These are phyloP conservation scores for Licmophora abbreviata DNA, from an alignment of 108 stramenopile species.

Conservation along the genomic window DNA sequence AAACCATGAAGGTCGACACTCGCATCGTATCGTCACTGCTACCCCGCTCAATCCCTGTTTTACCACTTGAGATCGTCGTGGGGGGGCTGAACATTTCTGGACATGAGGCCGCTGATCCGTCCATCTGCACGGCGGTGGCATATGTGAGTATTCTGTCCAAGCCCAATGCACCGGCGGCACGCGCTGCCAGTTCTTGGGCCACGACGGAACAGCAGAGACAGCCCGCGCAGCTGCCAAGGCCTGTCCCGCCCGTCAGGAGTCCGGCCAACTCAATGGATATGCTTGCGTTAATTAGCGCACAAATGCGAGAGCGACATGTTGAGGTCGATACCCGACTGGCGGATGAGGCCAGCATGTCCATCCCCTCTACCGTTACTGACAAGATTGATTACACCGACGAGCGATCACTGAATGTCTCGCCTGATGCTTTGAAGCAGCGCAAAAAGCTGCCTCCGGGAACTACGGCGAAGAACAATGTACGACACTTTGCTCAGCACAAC, in stretches of 20 bases:
- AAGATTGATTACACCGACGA: too few species aligned
- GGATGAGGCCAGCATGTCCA: neutral
- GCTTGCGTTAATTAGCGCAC: slow-evolving; percentile 36
- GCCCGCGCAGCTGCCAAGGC: neutral
- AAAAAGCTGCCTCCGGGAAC: slow-evolving; percentile 37
- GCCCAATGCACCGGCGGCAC: neutral
- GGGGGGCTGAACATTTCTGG: slow-evolving; percentile 24
- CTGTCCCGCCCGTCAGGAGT: neutral
- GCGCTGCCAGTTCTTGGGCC: neutral
- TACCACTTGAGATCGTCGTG: slow-evolving; percentile 17
- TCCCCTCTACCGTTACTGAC: too few species aligned
- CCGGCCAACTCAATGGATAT: slow-evolving; percentile 31
- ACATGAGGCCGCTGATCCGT: neutral
- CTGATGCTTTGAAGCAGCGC: neutral
- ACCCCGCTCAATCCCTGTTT: slow-evolving; percentile 12
- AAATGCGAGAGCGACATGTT: slow-evolving; percentile 12
- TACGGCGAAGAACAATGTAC: slow-evolving; percentile 32
- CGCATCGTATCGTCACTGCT: slow-evolving; percentile 9
- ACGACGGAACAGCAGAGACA: neutral
- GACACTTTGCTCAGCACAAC: slow-evolving; percentile 29
- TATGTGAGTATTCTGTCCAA: slow-evolving; percentile 5
- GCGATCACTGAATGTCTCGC: neutral
- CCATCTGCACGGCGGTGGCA: slow-evolving; percentile 3
- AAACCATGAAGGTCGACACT: slow-evolving; percentile 22
- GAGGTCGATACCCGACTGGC: neutral